Base-by-base conservation (phyloP, 768 basidiomycete genomes). In the Galerina sulciceps region DNA sequence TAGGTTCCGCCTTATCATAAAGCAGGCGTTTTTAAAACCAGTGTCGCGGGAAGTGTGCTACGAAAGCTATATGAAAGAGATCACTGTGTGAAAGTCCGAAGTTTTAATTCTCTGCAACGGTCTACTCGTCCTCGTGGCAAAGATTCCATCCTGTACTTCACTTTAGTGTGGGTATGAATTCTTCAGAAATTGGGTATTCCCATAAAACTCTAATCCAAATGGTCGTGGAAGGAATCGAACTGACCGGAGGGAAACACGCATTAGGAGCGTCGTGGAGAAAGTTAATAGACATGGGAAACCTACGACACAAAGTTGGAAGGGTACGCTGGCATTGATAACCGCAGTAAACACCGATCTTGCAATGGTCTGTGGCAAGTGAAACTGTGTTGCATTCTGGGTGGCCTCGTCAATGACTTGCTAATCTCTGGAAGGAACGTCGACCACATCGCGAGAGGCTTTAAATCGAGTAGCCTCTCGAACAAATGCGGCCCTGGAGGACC, bases 231-330 rank as follows among this genome's bases (percentile, higher is more conserved):
- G 13, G 59, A 62, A 53, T 65, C 62, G 56, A 66, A 68, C 63
- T 63, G 40, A 17, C 20, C 20, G 26, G 49, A 58, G 46, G 18
- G 41, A 23, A 4, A 9, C 22, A 45, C 35, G 14, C 43, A 51
- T 53, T 37, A 37, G 37, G 35, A 40, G 53, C 49, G 5, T 20
- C 38, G 40, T 15, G 50, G n/a, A 18, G 13, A 26, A 40, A 53
- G 44, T 38, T 34, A 10, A 50, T 17, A 50, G 14, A 57, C 46
- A 53, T 11, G 34, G 18, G 31, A 20, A 11, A 61, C 65, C 43
- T 48, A 70, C 69, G 37, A 69, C 61, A 57, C 67, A 69, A 17
- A 70, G 53, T 53, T 71, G 65, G 42, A 73, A 73, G 10, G 61
- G 46, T 10, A 68, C 62, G 42, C 66, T 69, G 4, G 61, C 57